These are phyloP conservation scores for Fusarium poae DNA, from an alignment of 2,329 filamentous ascomycete genomes.

Conservation along the genomic window DNA sequence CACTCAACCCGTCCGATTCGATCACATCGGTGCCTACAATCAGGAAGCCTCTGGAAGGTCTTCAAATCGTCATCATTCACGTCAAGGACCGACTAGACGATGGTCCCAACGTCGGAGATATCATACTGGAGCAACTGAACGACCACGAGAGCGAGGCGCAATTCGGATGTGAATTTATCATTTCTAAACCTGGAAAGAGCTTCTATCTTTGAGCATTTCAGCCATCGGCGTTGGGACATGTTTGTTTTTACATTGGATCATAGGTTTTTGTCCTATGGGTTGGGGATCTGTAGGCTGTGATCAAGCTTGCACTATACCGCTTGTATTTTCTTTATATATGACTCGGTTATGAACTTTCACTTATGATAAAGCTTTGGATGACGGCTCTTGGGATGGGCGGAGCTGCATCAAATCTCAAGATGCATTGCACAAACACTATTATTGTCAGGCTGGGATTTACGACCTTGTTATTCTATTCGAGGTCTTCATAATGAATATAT, in stretches of 20 bases:
- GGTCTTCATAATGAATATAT: slow-evolving; percentile 18
- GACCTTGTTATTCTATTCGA: slow-evolving; percentile 25
- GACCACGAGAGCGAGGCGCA: slow-evolving; percentile 73
- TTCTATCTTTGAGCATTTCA: slow-evolving; percentile 59
- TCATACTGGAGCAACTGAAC: slow-evolving; percentile 77
- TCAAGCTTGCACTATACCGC: slow-evolving; percentile 23
- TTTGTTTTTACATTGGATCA: slow-evolving; percentile 14
- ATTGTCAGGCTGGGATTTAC: neutral
- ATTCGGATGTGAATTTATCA: slow-evolving; percentile 83
- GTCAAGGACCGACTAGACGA: slow-evolving; percentile 89
- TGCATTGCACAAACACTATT: slow-evolving; percentile 7
- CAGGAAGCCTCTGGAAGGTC: slow-evolving; percentile 71
- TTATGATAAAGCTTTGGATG: slow-evolving; percentile 10
- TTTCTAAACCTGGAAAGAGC: slow-evolving; percentile 75
- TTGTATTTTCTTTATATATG: slow-evolving; percentile 13
- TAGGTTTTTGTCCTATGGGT: slow-evolving; percentile 27
- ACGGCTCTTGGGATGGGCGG: neutral
- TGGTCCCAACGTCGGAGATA: slow-evolving; percentile 72
- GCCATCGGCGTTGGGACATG: slow-evolving; percentile 15
- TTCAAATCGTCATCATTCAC: slow-evolving; percentile 91
- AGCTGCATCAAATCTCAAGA: slow-evolving; percentile 2
- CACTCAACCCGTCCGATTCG: slow-evolving; percentile 55
- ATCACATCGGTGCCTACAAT: slow-evolving; percentile 41
- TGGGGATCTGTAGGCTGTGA: slow-evolving; percentile 17
- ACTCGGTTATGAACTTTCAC: neutral